These are phyloP conservation scores for Lyophyllum shimeji DNA, from an alignment of 768 basidiomycete genomes.

Conservation along the genomic window DNA sequence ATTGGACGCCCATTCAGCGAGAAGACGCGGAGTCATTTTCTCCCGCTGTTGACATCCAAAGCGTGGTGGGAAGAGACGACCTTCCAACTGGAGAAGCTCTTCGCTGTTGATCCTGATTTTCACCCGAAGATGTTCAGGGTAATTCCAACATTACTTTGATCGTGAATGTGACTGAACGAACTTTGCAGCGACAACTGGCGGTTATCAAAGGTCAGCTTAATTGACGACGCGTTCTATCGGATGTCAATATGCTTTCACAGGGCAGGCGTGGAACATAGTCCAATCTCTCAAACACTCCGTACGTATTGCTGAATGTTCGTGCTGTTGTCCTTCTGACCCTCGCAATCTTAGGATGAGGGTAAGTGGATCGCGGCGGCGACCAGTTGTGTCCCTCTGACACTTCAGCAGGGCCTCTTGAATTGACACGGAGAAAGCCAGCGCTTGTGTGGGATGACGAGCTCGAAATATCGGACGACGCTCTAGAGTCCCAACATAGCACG, in stretches of 20 bases:
- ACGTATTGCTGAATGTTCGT: constrained; percentile 26
- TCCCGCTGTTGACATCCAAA: constrained; percentile 80
- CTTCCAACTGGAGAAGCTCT: constrained; percentile 71
- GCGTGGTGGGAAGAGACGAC: constrained; percentile 91
- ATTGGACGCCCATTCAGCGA: constrained; percentile 87
- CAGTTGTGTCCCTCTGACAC: constrained; percentile 9
- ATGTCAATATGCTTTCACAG: constrained; percentile 21
- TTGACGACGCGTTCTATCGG: not conserved
- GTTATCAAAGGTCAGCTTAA: constrained; percentile 73
- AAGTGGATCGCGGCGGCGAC: constrained; percentile 7
- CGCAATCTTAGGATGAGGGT: constrained; percentile 68
- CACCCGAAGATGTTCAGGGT: constrained; percentile 89
- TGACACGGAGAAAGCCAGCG: constrained; percentile 79
- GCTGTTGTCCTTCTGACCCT: not conserved
- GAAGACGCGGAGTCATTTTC: constrained; percentile 76
- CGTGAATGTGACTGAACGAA: constrained; percentile 4
- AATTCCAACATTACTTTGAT: constrained; percentile 6
- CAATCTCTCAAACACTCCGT: constrained; percentile 79
- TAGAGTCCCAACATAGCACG: constrained; percentile 29
- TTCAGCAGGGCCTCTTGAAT: constrained; percentile 75
- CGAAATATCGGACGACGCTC: constrained; percentile 62
- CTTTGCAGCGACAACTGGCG: constrained; percentile 75
- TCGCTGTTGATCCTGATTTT: constrained; percentile 82
- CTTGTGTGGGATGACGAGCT: constrained; percentile 86
- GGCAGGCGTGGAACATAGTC: constrained; percentile 89